These are phyloP conservation scores for Erodium moschatum DNA, from an alignment of 441 rosid genomes.

Conservation along the genomic window DNA sequence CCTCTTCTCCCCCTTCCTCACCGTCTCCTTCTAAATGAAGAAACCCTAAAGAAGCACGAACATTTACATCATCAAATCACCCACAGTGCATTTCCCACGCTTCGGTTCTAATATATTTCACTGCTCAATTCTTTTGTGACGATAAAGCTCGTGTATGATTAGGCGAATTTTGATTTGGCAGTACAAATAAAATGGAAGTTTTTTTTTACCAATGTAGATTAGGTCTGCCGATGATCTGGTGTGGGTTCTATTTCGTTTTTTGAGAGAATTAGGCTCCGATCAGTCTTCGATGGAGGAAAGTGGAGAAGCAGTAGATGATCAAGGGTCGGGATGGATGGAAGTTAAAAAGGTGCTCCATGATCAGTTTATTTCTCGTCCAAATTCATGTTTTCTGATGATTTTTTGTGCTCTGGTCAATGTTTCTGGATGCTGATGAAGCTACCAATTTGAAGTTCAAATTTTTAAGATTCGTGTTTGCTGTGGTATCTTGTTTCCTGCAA, in stretches of 20 bases:
- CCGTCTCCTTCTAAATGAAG: constrained; percentile 1
- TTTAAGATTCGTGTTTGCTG: not conserved
- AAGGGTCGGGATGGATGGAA: constrained; percentile 62
- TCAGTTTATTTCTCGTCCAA: constrained; percentile 11
- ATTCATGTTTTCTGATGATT: not conserved
- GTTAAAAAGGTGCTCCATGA: constrained; percentile 48
- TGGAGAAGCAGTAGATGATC: constrained; percentile 51
- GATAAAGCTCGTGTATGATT: not conserved
- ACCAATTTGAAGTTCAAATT: not conserved
- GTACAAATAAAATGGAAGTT: not conserved
- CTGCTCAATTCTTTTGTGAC: not conserved
- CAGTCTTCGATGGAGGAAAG: constrained; percentile 41
- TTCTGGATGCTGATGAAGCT: not conserved
- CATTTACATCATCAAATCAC: not conserved
- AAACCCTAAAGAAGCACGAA: not conserved
- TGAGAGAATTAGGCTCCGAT: constrained; percentile 12
- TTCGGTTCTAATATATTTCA: not conserved
- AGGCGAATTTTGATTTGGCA: not conserved
- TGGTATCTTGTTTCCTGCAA: not conserved
- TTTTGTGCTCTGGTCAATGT: not conserved
- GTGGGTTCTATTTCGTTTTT: constrained; percentile 5
- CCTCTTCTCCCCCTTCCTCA: not conserved
- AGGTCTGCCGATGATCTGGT: constrained; percentile 4
- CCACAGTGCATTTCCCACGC: not conserved
- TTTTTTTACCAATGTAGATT: not conserved